Evolutionary conservation across 2,329 filamentous ascomycete genomes (phyloP), one percentile per base, ranked within the genome.

Genomic region (Coniella vitis): DNA sequence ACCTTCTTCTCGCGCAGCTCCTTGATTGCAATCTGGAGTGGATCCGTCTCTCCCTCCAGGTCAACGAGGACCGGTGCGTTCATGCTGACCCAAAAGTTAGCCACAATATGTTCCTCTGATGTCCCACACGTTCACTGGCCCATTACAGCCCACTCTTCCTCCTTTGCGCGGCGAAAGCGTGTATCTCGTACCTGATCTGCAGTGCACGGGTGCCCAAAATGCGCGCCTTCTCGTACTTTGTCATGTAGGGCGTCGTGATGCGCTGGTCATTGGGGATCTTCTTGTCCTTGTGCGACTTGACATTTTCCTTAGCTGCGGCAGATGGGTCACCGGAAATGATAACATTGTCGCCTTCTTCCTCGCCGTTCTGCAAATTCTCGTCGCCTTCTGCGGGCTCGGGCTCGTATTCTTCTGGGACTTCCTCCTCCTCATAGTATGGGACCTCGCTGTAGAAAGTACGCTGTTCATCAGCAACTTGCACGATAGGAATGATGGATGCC

Each of bases 1-100:
- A 98, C 95, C 79, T 98, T 98, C 80, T 97, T 97, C 74, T 97
- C 90, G 56, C 88, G 83, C 65, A 98, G 75, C 71, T 98, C 93
- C 72, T 97, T 97, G 68, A 96, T 87, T 20, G 93, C 93, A 64
- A 98, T 97, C 69, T 96, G 90, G 48, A 98, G 75, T 38, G 93
- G 93, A 72, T 98, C 93, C 45, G 93, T 97, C 75, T 97, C 91
- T 62, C 93, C 93, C 69, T 97, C 93, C 31, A 96, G 79, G 64
- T 98, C 93, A 45, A 98, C 93, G 39, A 98, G 78, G 25, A 97
- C 90, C 3, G 93, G 93, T 51, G 93, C 93, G 67, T 97, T 97
- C 84, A 96, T 95, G 72, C 93, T 95, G 25, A 58, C 49, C 45
- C 9, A 34, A 51, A 40, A 49, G 48, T 65, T 50, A 68, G 62